Evolutionary conservation across 164 flowering plant species (phyloP).

Genomic region (Berberis vulgaris): DNA sequence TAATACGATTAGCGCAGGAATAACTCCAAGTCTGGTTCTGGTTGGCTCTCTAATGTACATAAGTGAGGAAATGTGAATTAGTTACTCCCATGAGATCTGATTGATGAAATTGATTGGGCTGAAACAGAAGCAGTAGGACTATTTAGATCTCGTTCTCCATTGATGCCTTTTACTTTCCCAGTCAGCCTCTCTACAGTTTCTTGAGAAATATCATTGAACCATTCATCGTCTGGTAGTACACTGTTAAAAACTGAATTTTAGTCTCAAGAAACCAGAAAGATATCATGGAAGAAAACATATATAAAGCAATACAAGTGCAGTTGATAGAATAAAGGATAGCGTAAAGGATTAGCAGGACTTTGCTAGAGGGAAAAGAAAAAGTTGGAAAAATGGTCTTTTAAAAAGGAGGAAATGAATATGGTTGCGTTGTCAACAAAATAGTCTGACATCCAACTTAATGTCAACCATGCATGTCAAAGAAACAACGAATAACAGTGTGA

Average conservation of each 20-base stretch:
- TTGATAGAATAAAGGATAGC: no score
- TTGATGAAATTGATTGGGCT: conserved; percentile 84
- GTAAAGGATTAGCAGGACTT: background rate
- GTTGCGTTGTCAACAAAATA: background rate
- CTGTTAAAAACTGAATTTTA: conserved; percentile 29
- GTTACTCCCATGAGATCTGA: conserved; percentile 83
- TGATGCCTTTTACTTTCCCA: conserved; percentile 55
- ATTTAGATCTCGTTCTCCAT: conserved; percentile 73
- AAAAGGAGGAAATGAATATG: background rate
- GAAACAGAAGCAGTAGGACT: conserved; percentile 98
- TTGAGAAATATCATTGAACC: conserved; percentile 75
- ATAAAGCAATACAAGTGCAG: background rate
- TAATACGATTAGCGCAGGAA: background rate
- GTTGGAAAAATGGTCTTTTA: background rate
- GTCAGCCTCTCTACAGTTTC: conserved; percentile 78
- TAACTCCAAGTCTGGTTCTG: conserved; percentile 4
- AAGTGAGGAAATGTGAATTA: conserved; percentile 14
- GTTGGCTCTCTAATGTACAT: conserved; percentile 36
- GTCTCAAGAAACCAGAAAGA: background rate
- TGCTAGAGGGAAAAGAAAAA: background rate
- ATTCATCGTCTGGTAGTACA: conserved; percentile 84
- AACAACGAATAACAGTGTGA: background rate
- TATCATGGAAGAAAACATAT: background rate
- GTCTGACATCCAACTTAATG: background rate
- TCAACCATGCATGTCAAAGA: no score